phyloP scores from a whole-genome alignment of 345 rosid species.

The Odontarrhena argentea region DNA sequence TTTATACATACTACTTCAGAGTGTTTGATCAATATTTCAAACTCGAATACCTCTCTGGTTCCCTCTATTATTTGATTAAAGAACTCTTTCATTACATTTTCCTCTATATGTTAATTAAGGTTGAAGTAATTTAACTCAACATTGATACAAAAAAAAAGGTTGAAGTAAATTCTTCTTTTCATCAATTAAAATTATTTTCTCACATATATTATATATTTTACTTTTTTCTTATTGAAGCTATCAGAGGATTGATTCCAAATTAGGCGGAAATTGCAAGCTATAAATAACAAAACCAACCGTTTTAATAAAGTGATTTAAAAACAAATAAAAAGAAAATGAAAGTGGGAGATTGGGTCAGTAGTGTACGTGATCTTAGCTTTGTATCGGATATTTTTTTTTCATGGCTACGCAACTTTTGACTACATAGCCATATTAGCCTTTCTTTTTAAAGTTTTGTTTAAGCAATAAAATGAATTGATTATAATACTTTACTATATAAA shows the following conservation, averaged over 20 bases:
- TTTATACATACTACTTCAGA: constrained; percentile 10
- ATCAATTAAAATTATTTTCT: not conserved
- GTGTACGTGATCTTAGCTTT: constrained; percentile 31
- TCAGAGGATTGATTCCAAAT: constrained; percentile 32
- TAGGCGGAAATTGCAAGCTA: constrained; percentile 28
- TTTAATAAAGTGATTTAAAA: constrained; percentile 32
- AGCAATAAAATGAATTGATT: constrained; percentile 20
- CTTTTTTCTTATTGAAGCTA: constrained; percentile 31
- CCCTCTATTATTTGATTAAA: not conserved
- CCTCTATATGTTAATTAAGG: not conserved
- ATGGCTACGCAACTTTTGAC: constrained; percentile 41
- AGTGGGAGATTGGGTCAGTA: constrained; percentile 34
- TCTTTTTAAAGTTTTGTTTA: constrained; percentile 7
- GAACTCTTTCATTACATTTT: not conserved
- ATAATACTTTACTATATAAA: constrained; percentile 29
- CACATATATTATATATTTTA: not conserved
- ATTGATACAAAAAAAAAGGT: too few relatives aligned
- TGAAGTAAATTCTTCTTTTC: not conserved
- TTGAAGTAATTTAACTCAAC: not conserved
- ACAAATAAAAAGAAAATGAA: constrained; percentile 35
- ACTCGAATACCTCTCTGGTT: not conserved
- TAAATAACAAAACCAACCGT: constrained; percentile 14
- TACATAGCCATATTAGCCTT: constrained; percentile 36
- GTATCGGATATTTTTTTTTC: constrained; percentile 24
- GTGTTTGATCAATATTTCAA: constrained; percentile 9